Percentiles rank a stretch among this genome's conserved stretches.
phyloP scores from a whole-genome alignment of 2,329 filamentous ascomycete species.

The Exophiala mesophila region DNA sequence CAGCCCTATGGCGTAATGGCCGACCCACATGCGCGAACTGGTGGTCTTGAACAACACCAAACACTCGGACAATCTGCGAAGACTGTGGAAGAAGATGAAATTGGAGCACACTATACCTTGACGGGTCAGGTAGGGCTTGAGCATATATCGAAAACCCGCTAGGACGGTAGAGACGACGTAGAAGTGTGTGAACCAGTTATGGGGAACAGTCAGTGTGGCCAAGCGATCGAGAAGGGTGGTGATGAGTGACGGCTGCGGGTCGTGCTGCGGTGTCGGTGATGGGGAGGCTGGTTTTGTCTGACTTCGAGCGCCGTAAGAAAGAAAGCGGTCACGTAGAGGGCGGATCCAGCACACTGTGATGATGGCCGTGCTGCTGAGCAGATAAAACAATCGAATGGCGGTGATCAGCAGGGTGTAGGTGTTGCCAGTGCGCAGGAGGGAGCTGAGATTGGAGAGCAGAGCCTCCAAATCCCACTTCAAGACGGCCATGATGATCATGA shows the following conservation, averaged over 20 bases:
- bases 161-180: slow-evolving; percentile 67
- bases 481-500: too few relatives aligned
- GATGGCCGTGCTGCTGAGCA: slow-evolving; percentile 34
- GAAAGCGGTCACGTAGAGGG: slow-evolving; percentile 51
- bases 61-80: slow-evolving; percentile 72
- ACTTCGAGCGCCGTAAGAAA: slow-evolving; percentile 55
- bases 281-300: background rate
- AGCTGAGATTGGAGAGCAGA: background rate
- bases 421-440: background rate
- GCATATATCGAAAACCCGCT: slow-evolving; percentile 55
- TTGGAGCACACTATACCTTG: slow-evolving; percentile 52
- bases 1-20: slow-evolving; percentile 75
- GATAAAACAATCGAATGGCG: slow-evolving; percentile 21
- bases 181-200: slow-evolving; percentile 85
- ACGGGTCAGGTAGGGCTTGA: slow-evolving; percentile 39
- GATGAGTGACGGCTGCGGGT: slow-evolving; percentile 1
- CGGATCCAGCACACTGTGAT: slow-evolving; percentile 49
- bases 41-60: slow-evolving; percentile 57
- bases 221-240: slow-evolving; percentile 44
- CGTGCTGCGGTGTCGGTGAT: background rate
- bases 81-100: slow-evolving; percentile 71
- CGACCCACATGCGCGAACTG: slow-evolving; percentile 74
- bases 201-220: slow-evolving; percentile 63
- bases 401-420: slow-evolving; percentile 6
- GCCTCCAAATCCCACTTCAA: background rate